Percentiles rank a stretch among this genome's conserved stretches.
These are phyloP conservation scores for Leccinellum rugosiceps DNA, from an alignment of 768 basidiomycete species.

Conservation along the genomic window DNA sequence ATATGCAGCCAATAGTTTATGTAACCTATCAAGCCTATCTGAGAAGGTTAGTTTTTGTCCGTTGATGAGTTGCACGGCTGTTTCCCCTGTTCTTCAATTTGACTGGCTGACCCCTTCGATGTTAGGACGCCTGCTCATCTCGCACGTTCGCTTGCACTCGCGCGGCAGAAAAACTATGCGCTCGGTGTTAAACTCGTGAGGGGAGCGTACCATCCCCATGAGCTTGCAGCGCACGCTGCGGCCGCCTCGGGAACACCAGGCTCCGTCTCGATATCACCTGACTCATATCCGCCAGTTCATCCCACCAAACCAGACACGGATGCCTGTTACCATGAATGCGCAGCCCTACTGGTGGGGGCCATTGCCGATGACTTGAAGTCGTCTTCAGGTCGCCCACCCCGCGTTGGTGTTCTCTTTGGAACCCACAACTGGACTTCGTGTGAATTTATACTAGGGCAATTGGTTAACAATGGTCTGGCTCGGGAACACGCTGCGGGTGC, in stretches of 20 bases:
- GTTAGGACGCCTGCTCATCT: conserved; percentile 69
- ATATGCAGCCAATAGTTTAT: conserved; percentile 71
- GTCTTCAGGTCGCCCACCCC: conserved; percentile 11
- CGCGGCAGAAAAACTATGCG: conserved; percentile 61
- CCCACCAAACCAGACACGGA: conserved; percentile 69
- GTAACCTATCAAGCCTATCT: conserved; percentile 91
- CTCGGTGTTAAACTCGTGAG: conserved; percentile 91
- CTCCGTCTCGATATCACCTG: conserved; percentile 51
- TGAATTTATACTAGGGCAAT: conserved; percentile 54
- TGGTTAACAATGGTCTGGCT: conserved; percentile 53
- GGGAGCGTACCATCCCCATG: conserved; percentile 86
- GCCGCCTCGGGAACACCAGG: conserved; percentile 18
- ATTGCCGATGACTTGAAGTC: conserved; percentile 50
- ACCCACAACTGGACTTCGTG: conserved; percentile 83
- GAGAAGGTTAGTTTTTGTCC: conserved; percentile 46
- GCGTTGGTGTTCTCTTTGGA: conserved; percentile 72
- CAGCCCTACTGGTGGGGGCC: conserved; percentile 49
- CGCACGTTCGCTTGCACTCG: conserved; percentile 58
- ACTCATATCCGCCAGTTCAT: conserved; percentile 66
- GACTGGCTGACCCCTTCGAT: background rate
- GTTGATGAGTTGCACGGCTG: background rate
- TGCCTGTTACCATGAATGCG: conserved; percentile 63
- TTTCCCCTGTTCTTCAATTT: background rate
- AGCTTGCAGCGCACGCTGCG: conserved; percentile 45
- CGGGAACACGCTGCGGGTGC: conserved; percentile 17